Evolutionary conservation across 495 filamentous ascomycete species (phyloP).

Genomic region (Podospora pseudocomata): DNA sequence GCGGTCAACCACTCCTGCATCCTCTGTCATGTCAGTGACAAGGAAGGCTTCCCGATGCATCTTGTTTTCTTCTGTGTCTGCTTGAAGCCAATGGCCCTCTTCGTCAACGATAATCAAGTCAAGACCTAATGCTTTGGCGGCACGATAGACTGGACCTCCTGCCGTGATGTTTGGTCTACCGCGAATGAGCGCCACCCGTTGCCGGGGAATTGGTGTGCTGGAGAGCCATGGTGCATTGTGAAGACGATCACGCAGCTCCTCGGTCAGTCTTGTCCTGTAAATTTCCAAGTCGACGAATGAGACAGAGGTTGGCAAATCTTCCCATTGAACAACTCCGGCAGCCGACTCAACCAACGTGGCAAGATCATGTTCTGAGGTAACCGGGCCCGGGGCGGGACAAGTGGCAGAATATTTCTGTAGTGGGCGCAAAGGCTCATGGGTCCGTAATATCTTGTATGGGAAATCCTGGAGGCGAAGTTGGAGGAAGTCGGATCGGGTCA

Average conservation of each 20-base stretch:
- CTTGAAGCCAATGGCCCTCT: conserved; percentile 47
- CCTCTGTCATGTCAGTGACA: conserved; percentile 32
- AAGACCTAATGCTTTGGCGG: conserved; percentile 43
- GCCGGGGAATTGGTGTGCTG: conserved; percentile 22
- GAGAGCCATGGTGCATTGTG: conserved; percentile 29
- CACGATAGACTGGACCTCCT: conserved; percentile 35
- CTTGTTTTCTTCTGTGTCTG: conserved; percentile 27
- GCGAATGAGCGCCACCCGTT: conserved; percentile 36
- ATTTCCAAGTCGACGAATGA: conserved; percentile 18
- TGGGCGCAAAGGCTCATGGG: conserved; percentile 10
- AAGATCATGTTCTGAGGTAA: conserved; percentile 13
- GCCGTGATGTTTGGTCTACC: conserved; percentile 38
- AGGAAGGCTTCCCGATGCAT: conserved; percentile 39
- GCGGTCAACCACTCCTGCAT: conserved; percentile 30
- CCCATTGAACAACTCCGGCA: conserved; percentile 29
- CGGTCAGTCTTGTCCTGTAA: conserved; percentile 11
- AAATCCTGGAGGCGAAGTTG: conserved; percentile 27
- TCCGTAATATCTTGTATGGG: conserved; percentile 17
- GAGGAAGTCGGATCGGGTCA: conserved; percentile 23
- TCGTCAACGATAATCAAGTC: conserved; percentile 47
- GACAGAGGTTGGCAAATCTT: conserved; percentile 9
- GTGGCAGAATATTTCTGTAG: conserved; percentile 16
- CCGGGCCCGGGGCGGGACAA: background rate
- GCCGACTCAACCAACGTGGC: conserved; percentile 19
- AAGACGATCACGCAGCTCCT: conserved; percentile 25